Conservation (phyloP, 129 eudicot genomes). For the Arctium minus region DNA sequence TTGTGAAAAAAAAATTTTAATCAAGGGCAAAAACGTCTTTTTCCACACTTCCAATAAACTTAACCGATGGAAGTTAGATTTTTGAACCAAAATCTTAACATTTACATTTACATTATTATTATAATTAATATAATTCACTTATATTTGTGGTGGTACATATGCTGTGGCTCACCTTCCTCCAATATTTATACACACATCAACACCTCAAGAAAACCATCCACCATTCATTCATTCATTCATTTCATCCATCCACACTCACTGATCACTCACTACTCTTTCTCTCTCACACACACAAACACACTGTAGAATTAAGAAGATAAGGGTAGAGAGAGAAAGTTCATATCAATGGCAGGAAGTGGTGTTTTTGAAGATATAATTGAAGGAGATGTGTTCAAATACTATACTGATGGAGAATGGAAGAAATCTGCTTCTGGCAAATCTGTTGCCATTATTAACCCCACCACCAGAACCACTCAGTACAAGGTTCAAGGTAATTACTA, state of each 20-base stretch:
- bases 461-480: conserved; percentile 55
- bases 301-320: conserved; percentile 17
- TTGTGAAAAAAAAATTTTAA: too few species aligned
- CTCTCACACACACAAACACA: conserved; percentile 13
- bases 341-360: conserved; percentile 38
- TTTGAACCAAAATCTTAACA: neutral
- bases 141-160: conserved; percentile 12
- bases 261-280: neutral
- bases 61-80: neutral
- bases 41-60: neutral
- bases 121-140: neutral
- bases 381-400: conserved; percentile 53
- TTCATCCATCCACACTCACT: neutral
- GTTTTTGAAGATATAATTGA: conserved; percentile 50
- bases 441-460: conserved; percentile 59
- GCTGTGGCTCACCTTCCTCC: conserved; percentile 44
- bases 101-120: neutral
- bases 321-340: conserved; percentile 16
- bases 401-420: conserved; percentile 66
- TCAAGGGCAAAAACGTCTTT: neutral
- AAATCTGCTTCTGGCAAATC: conserved; percentile 49
- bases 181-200: conserved; percentile 33
- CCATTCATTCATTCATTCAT: conserved; percentile 9
- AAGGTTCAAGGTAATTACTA: conserved; percentile 50
- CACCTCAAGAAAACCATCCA: conserved; percentile 33